Conservation (phyloP, 345 rosid species). For the Euphorbia lathyris region DNA sequence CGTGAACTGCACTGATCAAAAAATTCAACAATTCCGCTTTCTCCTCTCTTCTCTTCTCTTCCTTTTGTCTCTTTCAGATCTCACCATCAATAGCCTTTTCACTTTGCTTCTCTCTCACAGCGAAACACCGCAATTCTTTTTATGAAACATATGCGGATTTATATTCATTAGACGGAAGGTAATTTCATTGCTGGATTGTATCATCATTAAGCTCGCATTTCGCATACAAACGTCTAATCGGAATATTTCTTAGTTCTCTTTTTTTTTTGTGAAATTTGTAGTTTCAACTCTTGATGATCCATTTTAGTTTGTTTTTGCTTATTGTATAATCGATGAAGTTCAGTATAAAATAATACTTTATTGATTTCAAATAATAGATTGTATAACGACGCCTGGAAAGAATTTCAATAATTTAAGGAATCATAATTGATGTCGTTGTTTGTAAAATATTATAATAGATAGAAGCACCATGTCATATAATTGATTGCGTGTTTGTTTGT, state of each 20-base stretch:
- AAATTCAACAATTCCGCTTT: too few relatives aligned
- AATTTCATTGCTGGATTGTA: background rate
- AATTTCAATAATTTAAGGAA: background rate
- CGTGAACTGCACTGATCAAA: too few relatives aligned
- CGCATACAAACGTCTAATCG: background rate
- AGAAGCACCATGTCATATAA: background rate
- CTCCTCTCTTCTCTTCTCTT: background rate
- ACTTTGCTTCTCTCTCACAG: background rate
- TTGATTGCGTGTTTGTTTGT: background rate
- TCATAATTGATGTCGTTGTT: background rate
- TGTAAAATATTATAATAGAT: background rate
- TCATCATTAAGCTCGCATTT: background rate
- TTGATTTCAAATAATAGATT: background rate
- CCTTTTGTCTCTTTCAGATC: slow-evolving; percentile 1
- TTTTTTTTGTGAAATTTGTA: background rate
- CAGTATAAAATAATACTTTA: too few relatives aligned
- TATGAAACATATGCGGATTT: too few relatives aligned
- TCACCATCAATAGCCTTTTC: background rate
- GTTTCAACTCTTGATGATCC: background rate
- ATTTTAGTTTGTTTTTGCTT: background rate
- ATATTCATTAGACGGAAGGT: too few relatives aligned
- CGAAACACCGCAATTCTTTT: background rate
- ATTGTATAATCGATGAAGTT: background rate
- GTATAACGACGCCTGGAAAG: background rate
- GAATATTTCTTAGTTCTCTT: too few relatives aligned